Base-by-base conservation (phyloP, 2,329 filamentous ascomycete genomes). In the Metarhizium brunneum region DNA sequence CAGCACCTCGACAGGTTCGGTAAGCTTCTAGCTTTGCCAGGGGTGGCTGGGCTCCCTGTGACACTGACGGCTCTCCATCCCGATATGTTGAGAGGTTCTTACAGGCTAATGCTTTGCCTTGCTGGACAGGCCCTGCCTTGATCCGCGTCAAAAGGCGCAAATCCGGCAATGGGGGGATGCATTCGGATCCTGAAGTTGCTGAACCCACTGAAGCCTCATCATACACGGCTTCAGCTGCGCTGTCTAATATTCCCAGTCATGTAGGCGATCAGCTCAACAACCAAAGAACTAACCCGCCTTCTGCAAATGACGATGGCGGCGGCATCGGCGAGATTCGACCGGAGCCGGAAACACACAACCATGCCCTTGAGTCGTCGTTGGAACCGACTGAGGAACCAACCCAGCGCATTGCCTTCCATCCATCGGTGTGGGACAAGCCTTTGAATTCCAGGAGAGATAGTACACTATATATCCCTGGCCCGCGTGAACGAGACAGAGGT, bases 1-100 rank as follows among this genome's bases (percentile, higher is more conserved):
- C 73, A 73, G 54, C 70, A 70, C 16, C 64, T 80, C 4, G 73
- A 72, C 56, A 63, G 69, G 43, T 61, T 72, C 5, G 73, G 68
- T 70, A 45, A 45, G 42, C 42, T 45, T 45, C 42, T 16, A 5
- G 5, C 18, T 18, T 16, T 36, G n/a, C 13, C 40, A 43, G 16
- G 40, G 16, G 40, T 16, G 2, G 40, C 10, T 1, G 7, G 7
- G 3, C 35, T 36, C 8, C 38, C 14, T 14, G 5, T 40, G 38
- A 40, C 18, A 25, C 18, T 25, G 2, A 5, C 42, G 18, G 16
- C n/a, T 20, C 40, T 43, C 42, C n/a, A 7, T 45, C n/a, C 16
- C 42, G 18, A 14, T 13, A 45, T 25, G 6, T 6, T 5, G 7
- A 45, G 6, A 8, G 5, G 16, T 11, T 20, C n/a, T 20, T 2